phyloP scores from a whole-genome alignment of 2,329 filamentous ascomycete species.

The Nothophoma quercina region DNA sequence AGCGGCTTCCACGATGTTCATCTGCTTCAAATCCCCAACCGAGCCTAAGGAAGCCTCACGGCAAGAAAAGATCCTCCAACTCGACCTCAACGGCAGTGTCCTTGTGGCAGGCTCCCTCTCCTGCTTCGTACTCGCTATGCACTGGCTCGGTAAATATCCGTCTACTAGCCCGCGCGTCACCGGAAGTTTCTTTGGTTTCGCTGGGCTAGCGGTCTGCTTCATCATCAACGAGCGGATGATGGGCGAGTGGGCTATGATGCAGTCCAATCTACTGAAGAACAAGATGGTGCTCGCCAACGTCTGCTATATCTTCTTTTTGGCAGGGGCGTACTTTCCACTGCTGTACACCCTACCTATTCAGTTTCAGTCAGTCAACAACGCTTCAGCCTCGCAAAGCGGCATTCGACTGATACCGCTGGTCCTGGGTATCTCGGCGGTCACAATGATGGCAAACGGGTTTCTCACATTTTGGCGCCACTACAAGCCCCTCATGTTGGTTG shows the following conservation, averaged over 20 bases:
- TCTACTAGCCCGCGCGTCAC: constrained; percentile 59
- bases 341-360: constrained; percentile 40
- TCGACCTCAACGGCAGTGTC: constrained; percentile 34
- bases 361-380: constrained; percentile 38
- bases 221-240: constrained; percentile 37
- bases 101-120: constrained; percentile 29
- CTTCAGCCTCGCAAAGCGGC: constrained; percentile 36
- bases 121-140: constrained; percentile 40
- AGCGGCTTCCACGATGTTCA: constrained; percentile 34
- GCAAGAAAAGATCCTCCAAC: constrained; percentile 29
- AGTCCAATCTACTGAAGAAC: constrained; percentile 31
- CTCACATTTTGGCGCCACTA: constrained; percentile 49
- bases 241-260: constrained; percentile 39
- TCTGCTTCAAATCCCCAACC: constrained; percentile 31
- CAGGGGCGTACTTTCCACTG: constrained; percentile 39
- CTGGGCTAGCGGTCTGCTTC: constrained; percentile 55
- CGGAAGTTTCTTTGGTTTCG: constrained; percentile 58
- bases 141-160: constrained; percentile 37
- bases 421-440: constrained; percentile 37
- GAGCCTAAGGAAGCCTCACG: constrained; percentile 19
- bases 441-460: constrained; percentile 34
- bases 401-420: constrained; percentile 40
- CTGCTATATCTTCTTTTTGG: constrained; percentile 33
- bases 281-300: constrained; percentile 24
- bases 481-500: constrained; percentile 52